These are phyloP conservation scores for Kluyveromyces aestuarii DNA, from an alignment of 805 yeast species.

Conservation along the genomic window DNA sequence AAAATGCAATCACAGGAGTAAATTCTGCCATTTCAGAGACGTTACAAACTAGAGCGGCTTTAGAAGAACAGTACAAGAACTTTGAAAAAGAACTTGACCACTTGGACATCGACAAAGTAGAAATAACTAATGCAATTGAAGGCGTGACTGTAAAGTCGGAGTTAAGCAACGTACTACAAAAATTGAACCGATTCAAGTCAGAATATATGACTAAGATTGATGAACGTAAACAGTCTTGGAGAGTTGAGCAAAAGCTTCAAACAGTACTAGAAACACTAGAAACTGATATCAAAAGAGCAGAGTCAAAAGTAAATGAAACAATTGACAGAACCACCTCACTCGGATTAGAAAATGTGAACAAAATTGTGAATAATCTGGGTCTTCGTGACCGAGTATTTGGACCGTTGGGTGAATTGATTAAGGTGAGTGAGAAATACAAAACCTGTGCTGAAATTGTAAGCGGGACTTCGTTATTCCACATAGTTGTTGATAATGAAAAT, in stretches of 20 bases:
- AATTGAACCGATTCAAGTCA: constrained; percentile 29
- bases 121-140: constrained; percentile 30
- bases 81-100: constrained; percentile 13
- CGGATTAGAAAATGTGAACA: constrained; percentile 62
- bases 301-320: constrained; percentile 54
- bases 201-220: constrained; percentile 44
- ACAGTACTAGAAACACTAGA: constrained; percentile 46
- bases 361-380: constrained; percentile 51
- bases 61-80: constrained; percentile 5
- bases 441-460: constrained; percentile 85
- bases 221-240: constrained; percentile 64
- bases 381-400: constrained; percentile 64
- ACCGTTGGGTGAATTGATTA: constrained; percentile 74
- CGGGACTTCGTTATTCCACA: constrained; percentile 76
- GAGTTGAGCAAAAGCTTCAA: constrained; percentile 60
- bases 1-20: constrained; percentile 37
- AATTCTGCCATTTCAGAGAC: constrained; percentile 21
- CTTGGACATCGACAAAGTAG: constrained; percentile 25
- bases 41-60: constrained; percentile 16
- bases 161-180: constrained; percentile 24
- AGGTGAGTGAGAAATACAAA: constrained; percentile 72
- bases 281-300: constrained; percentile 48
- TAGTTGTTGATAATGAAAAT: constrained; percentile 80
- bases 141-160: constrained; percentile 29
- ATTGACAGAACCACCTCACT: constrained; percentile 63